phyloP scores from a whole-genome alignment of 2,329 filamentous ascomycete species.

The Penicillium sp. region DNA sequence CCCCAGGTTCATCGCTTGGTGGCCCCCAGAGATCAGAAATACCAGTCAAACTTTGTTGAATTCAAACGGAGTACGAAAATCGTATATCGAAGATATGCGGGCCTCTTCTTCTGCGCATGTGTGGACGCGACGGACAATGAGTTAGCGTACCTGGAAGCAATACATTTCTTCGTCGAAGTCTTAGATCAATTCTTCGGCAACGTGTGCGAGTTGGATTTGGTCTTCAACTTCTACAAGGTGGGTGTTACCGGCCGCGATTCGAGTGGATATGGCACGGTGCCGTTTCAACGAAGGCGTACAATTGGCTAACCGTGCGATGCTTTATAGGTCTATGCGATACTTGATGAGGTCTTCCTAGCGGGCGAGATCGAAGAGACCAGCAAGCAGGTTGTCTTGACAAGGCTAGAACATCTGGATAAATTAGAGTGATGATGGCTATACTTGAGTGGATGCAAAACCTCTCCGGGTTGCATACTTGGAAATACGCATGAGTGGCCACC shows the following conservation, averaged over 20 bases:
- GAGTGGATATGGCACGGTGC: conserved; percentile 1
- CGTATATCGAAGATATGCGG: conserved; percentile 95
- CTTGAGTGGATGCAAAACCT: background rate
- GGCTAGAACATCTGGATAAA: conserved; percentile 95
- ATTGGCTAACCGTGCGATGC: conserved; percentile 16
- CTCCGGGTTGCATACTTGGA: conserved; percentile 7
- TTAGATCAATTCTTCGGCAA: conserved; percentile 99
- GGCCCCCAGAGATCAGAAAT: conserved; percentile 96
- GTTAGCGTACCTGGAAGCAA: conserved; percentile 92
- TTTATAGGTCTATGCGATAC: conserved; percentile 85
- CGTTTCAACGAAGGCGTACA: background rate
- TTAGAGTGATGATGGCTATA: conserved; percentile 68
- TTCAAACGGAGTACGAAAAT: conserved; percentile 76
- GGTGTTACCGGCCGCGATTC: conserved; percentile 26
- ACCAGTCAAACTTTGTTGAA: conserved; percentile 99
- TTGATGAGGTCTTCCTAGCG: conserved; percentile 96
- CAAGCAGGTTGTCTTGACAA: conserved; percentile 94
- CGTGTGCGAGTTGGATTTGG: conserved; percentile 94
- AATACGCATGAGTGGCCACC: conserved; percentile 27
- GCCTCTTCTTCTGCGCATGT: conserved; percentile 98
- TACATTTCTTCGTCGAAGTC: conserved; percentile 99
- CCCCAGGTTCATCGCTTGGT: conserved; percentile 90
- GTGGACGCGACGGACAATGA: conserved; percentile 99
- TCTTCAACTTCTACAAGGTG: conserved; percentile 74
- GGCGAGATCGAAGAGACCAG: conserved; percentile 99